Conservation (phyloP, 2,329 filamentous ascomycete genomes). For the Aulographum hederae region DNA sequence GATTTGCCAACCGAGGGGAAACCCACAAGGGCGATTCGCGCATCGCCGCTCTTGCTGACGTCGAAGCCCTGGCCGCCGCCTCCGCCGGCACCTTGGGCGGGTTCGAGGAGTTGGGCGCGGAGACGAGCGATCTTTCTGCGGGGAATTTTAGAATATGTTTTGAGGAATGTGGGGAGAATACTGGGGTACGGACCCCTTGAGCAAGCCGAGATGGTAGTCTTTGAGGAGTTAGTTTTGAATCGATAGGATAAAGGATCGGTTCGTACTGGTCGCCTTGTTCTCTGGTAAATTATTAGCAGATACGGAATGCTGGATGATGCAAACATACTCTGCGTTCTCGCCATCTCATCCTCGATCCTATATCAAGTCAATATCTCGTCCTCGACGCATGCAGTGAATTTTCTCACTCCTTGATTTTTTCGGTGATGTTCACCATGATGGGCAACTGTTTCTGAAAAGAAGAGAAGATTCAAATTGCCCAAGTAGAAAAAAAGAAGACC, state of each 20-base stretch:
- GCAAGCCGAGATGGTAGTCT: constrained; percentile 96
- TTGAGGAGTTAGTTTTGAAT: constrained; percentile 16
- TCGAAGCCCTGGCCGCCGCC: constrained; percentile 67
- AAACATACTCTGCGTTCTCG: constrained; percentile 80
- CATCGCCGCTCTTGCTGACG: constrained; percentile 91
- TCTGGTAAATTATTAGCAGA: constrained; percentile 47
- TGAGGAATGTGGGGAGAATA: not conserved
- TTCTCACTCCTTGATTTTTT: constrained; percentile 96
- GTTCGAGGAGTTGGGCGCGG: constrained; percentile 85
- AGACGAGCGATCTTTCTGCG: constrained; percentile 83
- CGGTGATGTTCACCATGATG: constrained; percentile 95
- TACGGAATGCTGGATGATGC: not conserved
- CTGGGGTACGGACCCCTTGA: constrained; percentile 63
- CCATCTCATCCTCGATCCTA: constrained; percentile 99
- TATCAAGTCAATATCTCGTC: not conserved
- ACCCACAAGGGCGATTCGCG: constrained; percentile 90
- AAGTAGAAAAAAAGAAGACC: too few species aligned
- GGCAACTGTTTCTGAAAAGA: too few species aligned
- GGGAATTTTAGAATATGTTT: constrained; percentile 8
- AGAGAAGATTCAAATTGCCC: too few species aligned
- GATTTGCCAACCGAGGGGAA: constrained; percentile 98
- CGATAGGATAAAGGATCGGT: constrained; percentile 2
- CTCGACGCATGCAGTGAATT: not conserved
- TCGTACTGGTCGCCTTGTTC: constrained; percentile 93
- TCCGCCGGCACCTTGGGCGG: constrained; percentile 57